Base-by-base conservation (phyloP, 805 yeast genomes). In the Sungouiozyma ichnusensis region DNA sequence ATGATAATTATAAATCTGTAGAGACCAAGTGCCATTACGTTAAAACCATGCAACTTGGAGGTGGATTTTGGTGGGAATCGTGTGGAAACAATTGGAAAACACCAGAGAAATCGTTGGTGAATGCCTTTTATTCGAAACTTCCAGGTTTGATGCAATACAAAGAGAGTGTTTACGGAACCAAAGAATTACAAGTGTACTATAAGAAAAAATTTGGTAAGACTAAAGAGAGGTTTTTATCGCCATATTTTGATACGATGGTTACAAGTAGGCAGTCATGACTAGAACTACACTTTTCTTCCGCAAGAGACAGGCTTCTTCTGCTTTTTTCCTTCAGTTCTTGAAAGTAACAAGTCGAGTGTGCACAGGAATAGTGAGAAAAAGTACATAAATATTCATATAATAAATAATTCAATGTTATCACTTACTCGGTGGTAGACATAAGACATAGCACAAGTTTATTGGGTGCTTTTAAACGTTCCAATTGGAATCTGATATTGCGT, bases 41-140 rank as follows among this genome's bases (percentile, higher is more conserved):
- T 6, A 51, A 48, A 33, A 50, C 60, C 16, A 58, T 64, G 5
- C 54, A 65, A 0, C 63, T 87, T 8, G 94, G 81, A 0, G 97
- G 98, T 0, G 95, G 84, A 0, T 79, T 92, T 76, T 88, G 85
- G 81, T 90, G 97, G 97, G 97, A 90, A 53, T 80, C 95, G 0
- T 72, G 80, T 44, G 95, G 95, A 2, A 95, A 86, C 53, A 52
- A 61, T 2, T 54, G 61, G 38, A 29, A 33, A 2, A 51, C 65
- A 37, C 50, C 53, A 2, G 41, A 53, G 1, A 52, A 66, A 31
- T 73, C 79, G 0, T 55, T 77, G 20, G 50, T 78, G 8, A 45
- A 56, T n/a, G 63, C 61, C 3, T 79, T 75, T 62, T 71, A 73
- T 4, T 38, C 49, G 15, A 51, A 48, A 4, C n/a, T 62, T 17